These are phyloP conservation scores for Xylaria sp. DNA, from an alignment of 2,329 filamentous ascomycete species.

Conservation along the genomic window DNA sequence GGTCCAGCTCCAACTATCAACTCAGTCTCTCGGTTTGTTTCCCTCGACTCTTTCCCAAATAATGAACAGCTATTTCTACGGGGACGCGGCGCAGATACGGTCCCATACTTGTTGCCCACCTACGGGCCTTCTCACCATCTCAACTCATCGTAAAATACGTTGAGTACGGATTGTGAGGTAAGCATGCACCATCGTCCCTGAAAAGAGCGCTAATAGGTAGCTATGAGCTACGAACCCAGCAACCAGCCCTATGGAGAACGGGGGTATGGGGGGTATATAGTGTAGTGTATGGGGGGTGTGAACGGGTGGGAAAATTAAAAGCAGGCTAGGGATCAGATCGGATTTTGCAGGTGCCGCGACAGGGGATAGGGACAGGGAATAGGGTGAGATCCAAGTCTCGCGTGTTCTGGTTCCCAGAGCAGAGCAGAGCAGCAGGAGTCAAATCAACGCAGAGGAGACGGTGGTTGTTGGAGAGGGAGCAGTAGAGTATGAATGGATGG, in stretches of 20 bases:
- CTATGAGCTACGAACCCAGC: slow-evolving; percentile 24
- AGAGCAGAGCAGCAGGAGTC: slow-evolving; percentile 12
- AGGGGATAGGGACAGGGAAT: slow-evolving; percentile 38
- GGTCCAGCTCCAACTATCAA: slow-evolving; percentile 13
- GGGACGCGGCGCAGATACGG: slow-evolving; percentile 3
- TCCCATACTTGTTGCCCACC: slow-evolving; percentile 5
- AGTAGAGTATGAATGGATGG: slow-evolving; percentile 10
- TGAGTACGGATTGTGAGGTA: slow-evolving; percentile 20
- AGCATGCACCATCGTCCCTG: slow-evolving; percentile 24
- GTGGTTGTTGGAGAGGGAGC: slow-evolving; percentile 14
- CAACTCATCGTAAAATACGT: slow-evolving; percentile 30
- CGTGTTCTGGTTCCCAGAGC: slow-evolving; percentile 10
- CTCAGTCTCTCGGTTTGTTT: not conserved
- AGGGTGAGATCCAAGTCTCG: slow-evolving; percentile 29
- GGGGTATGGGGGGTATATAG: slow-evolving; percentile 34
- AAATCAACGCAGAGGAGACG: not conserved
- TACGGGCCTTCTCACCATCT: slow-evolving; percentile 31
- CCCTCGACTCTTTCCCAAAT: slow-evolving; percentile 7
- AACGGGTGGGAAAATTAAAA: slow-evolving; percentile 37
- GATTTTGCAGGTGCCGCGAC: slow-evolving; percentile 40
- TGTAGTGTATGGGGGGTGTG: slow-evolving; percentile 31
- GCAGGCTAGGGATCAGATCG: slow-evolving; percentile 40
- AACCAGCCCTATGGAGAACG: slow-evolving; percentile 38
- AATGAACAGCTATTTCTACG: slow-evolving; percentile 16
- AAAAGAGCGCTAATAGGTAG: slow-evolving; percentile 17